Conservation (phyloP, 306 rosid species). For the Fragaria ananassa region DNA sequence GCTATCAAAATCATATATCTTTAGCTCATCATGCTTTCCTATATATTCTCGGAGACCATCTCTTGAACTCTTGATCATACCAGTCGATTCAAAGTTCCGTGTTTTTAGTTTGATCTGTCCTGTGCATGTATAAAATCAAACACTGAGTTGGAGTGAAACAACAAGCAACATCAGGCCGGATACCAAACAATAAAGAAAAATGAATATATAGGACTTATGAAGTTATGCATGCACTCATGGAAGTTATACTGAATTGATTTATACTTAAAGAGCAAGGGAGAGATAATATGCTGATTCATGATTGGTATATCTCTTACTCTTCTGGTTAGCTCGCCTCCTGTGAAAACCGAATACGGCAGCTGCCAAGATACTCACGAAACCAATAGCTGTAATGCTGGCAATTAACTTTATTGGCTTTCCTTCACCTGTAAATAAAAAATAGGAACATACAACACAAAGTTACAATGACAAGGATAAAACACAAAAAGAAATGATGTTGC, state of each 20-base stretch:
- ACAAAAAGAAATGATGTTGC: background rate
- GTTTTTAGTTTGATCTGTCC: background rate
- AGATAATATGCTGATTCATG: background rate
- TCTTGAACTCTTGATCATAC: slow-evolving; percentile 4
- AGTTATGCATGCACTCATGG: background rate
- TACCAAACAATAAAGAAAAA: too few species aligned
- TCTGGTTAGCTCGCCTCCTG: slow-evolving; percentile 8
- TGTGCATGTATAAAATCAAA: background rate
- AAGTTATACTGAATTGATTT: background rate
- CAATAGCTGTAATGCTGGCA: background rate
- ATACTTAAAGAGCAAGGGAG: too few species aligned
- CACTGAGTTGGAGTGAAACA: too few species aligned
- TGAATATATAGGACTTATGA: background rate
- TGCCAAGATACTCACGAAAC: background rate
- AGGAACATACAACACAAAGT: background rate
- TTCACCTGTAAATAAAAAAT: background rate
- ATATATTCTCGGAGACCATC: slow-evolving; percentile 7
- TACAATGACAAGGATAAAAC: background rate
- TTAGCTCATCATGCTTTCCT: slow-evolving; percentile 10
- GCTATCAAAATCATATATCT: slow-evolving; percentile 8
- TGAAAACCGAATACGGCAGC: background rate
- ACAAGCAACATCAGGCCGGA: too few species aligned
- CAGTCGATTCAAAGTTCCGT: background rate
- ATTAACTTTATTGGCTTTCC: slow-evolving; percentile 19
- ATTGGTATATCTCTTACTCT: slow-evolving; percentile 10